phyloP scores from a whole-genome alignment of 2,329 filamentous ascomycete genomes.

The Trichoderma sp. region DNA sequence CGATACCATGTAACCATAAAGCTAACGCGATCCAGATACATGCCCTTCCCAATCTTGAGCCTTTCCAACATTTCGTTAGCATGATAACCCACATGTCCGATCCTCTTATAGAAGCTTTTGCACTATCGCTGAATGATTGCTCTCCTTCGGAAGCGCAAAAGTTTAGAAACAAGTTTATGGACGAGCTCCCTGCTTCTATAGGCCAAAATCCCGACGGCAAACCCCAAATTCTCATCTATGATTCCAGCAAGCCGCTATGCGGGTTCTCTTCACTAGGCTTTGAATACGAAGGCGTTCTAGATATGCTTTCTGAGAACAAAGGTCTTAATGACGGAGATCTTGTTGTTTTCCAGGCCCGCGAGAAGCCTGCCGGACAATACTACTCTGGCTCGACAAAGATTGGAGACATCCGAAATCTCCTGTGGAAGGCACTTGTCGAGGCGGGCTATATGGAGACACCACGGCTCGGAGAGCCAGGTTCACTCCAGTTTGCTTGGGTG shows the following conservation, averaged over 20 bases:
- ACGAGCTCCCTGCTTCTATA: constrained; percentile 62
- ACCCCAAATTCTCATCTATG: constrained; percentile 77
- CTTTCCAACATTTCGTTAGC: constrained; percentile 64
- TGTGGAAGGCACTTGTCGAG: constrained; percentile 72
- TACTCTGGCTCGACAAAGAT: constrained; percentile 66
- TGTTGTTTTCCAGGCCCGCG: constrained; percentile 78
- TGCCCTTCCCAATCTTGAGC: constrained; percentile 62
- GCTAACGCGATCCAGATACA: constrained; percentile 56
- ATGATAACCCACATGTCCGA: constrained; percentile 74
- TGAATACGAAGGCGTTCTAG: constrained; percentile 62
- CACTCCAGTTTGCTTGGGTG: constrained; percentile 80
- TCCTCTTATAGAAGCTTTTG: constrained; percentile 76
- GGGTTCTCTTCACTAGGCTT: constrained; percentile 77
- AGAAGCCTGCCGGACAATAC: constrained; percentile 61
- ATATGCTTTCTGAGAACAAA: constrained; percentile 44
- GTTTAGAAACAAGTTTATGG: constrained; percentile 73
- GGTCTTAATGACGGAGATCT: constrained; percentile 68
- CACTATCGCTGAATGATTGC: constrained; percentile 61
- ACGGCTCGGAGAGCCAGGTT: constrained; percentile 41
- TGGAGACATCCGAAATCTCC: constrained; percentile 70
- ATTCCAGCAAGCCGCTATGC: constrained; percentile 71
- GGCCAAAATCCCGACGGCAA: constrained; percentile 73
- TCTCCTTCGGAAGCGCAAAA: constrained; percentile 57
- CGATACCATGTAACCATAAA: neutral
- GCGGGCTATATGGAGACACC: constrained; percentile 57